phyloP scores from a whole-genome alignment of 345 rosid species.

The Diplotaxis tenuifolia region DNA sequence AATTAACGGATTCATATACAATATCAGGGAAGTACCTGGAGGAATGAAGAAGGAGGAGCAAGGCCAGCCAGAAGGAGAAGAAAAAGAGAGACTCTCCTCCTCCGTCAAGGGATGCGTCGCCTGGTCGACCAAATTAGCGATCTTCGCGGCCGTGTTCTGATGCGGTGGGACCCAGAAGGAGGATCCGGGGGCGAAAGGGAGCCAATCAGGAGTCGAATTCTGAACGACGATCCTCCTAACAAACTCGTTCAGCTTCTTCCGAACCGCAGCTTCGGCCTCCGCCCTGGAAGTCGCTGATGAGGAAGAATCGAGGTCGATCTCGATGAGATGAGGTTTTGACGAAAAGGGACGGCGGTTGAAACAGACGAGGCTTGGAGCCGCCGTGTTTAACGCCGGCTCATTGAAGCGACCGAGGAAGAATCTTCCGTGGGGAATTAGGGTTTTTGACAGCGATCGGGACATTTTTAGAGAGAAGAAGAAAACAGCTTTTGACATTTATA shows the following conservation, averaged over 20 bases:
- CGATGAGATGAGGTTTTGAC: constrained; percentile 28
- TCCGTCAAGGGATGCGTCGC: constrained; percentile 36
- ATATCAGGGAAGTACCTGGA: constrained; percentile 18
- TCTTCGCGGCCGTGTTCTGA: constrained; percentile 20
- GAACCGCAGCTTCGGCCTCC: constrained; percentile 31
- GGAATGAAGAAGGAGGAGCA: constrained; percentile 39
- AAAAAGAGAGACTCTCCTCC: constrained; percentile 38
- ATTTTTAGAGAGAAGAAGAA: background rate
- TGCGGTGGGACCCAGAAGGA: constrained; percentile 53
- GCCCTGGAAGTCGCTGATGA: constrained; percentile 21
- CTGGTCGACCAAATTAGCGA: constrained; percentile 31
- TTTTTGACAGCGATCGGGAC: constrained; percentile 22
- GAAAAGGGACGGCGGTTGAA: constrained; percentile 30
- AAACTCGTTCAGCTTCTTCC: constrained; percentile 41
- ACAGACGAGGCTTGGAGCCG: background rate
- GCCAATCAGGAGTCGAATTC: constrained; percentile 51
- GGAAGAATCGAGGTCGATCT: constrained; percentile 29
- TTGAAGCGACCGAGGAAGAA: constrained; percentile 20
- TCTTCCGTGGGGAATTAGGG: constrained; percentile 33
- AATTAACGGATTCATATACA: constrained; percentile 1
- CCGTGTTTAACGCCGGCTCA: background rate
- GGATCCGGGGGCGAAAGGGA: constrained; percentile 49
- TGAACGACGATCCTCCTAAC: constrained; percentile 40
- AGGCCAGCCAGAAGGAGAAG: constrained; percentile 47
- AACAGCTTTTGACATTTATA: background rate